A percentile compares a stretch with the other conserved stretches of the same genome.
These are phyloP conservation scores for Trapa bicornis DNA, from an alignment of 345 rosid species.

Conservation along the genomic window DNA sequence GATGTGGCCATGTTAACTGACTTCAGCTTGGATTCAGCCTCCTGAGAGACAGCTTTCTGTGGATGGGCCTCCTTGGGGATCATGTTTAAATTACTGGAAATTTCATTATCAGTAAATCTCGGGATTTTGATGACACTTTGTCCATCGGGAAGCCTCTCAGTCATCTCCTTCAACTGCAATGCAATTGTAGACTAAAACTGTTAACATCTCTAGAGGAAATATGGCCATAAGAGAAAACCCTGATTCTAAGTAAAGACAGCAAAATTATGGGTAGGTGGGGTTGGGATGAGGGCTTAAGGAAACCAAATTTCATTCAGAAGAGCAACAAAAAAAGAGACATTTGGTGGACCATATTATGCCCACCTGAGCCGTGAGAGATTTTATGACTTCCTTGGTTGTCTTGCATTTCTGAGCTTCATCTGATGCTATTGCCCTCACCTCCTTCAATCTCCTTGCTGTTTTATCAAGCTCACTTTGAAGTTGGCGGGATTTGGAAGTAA, in stretches of 20 bases:
- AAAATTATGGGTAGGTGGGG: neutral
- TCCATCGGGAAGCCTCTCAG: slow-evolving; percentile 33
- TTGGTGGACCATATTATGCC: neutral
- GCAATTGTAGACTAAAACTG: neutral
- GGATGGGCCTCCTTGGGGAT: neutral
- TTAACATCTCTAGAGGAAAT: neutral
- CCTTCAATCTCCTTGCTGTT: slow-evolving; percentile 46
- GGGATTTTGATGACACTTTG: slow-evolving; percentile 18
- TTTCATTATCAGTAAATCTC: slow-evolving; percentile 23
- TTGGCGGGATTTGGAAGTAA: slow-evolving; percentile 33
- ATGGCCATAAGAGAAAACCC: neutral
- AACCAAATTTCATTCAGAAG: neutral
- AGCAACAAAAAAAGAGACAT: slow-evolving; percentile 2
- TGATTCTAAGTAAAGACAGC: neutral
- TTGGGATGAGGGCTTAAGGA: neutral
- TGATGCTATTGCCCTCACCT: slow-evolving; percentile 58
- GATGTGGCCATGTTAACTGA: slow-evolving; percentile 21
- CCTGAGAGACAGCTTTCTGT: slow-evolving; percentile 7
- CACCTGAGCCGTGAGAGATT: slow-evolving; percentile 71
- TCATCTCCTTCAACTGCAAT: slow-evolving; percentile 60
- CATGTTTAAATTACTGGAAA: slow-evolving; percentile 6
- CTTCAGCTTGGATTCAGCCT: slow-evolving; percentile 23
- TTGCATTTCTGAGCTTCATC: slow-evolving; percentile 83
- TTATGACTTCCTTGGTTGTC: slow-evolving; percentile 73
- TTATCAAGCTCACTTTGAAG: slow-evolving; percentile 75